Evolutionary conservation across 805 yeast genomes (phyloP).

Genomic region (Candida golubevii): DNA sequence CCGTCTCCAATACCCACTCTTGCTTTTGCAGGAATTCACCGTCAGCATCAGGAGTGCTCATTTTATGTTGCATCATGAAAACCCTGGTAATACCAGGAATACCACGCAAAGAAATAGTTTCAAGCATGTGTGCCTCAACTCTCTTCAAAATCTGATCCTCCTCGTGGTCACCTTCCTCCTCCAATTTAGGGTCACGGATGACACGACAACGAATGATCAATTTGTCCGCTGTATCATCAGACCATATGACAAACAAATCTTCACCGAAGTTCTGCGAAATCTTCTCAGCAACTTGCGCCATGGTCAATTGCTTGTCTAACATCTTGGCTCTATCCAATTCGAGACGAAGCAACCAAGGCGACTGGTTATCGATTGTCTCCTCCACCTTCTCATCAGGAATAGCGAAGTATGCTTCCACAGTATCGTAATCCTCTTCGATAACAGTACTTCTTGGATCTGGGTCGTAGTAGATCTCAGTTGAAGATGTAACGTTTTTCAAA

Average conservation of each 20-base stretch:
- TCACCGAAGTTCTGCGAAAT: slow-evolving; percentile 90
- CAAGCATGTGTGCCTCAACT: slow-evolving; percentile 94
- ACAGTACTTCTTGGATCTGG: slow-evolving; percentile 98
- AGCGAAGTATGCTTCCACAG: slow-evolving; percentile 94
- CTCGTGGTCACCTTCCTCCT: slow-evolving; percentile 91
- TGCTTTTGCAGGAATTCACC: slow-evolving; percentile 88
- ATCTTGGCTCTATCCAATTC: slow-evolving; percentile 98
- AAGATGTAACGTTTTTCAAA: slow-evolving; percentile 90
- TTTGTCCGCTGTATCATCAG: slow-evolving; percentile 97
- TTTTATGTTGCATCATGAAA: slow-evolving; percentile 82
- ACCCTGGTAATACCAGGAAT: slow-evolving; percentile 89
- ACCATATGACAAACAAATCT: slow-evolving; percentile 96
- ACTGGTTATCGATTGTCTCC: slow-evolving; percentile 87
- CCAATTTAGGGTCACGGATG: slow-evolving; percentile 92
- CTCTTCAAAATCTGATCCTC: slow-evolving; percentile 95
- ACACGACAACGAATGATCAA: slow-evolving; percentile 97
- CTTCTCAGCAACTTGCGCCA: slow-evolving; percentile 97
- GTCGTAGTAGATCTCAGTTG: slow-evolving; percentile 94
- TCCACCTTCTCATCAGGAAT: slow-evolving; percentile 98
- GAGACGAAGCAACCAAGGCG: slow-evolving; percentile 96
- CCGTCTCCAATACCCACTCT: slow-evolving; percentile 98
- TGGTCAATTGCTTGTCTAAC: slow-evolving; percentile 95
- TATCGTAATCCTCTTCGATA: slow-evolving; percentile 93
- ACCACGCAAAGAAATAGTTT: slow-evolving; percentile 92
- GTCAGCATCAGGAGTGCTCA: slow-evolving; percentile 63